Conservation (phyloP, 2,329 filamentous ascomycete species). For the Phymatotrichopsis omnivora region DNA sequence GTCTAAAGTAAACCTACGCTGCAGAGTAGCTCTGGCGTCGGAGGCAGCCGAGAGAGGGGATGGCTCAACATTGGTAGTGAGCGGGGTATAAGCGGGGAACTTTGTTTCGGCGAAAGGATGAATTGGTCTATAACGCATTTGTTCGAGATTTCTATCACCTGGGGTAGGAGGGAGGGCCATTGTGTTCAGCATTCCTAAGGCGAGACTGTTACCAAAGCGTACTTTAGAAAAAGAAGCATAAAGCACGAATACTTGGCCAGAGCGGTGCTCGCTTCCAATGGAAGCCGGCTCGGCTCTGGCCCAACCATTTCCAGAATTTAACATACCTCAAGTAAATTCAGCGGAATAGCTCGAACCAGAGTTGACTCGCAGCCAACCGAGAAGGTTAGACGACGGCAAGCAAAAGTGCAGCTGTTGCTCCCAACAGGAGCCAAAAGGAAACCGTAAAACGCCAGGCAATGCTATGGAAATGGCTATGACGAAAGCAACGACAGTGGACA, state of each 20-base stretch:
- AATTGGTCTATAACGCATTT: constrained; percentile 23
- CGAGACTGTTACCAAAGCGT: constrained; percentile 18
- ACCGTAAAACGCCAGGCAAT: constrained; percentile 21
- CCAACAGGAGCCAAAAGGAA: constrained; percentile 24
- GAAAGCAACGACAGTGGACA: constrained; percentile 19
- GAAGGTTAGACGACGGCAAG: constrained; percentile 22
- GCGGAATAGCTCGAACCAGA: constrained; percentile 17
- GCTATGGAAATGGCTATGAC: constrained; percentile 21
- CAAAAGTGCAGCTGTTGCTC: constrained; percentile 22
- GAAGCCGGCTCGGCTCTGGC: no score
- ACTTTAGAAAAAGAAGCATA: constrained; percentile 9
- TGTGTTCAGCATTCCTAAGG: constrained; percentile 28
- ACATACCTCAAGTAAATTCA: no score
- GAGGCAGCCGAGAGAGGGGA: constrained; percentile 24
- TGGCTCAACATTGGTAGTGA: constrained; percentile 21
- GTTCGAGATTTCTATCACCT: constrained; percentile 27
- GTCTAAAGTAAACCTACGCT: constrained; percentile 90
- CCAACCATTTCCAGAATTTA: no score
- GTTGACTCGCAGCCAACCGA: constrained; percentile 21
- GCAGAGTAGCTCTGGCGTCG: constrained; percentile 53
- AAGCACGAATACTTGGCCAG: no score
- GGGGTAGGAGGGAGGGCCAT: constrained; percentile 28
- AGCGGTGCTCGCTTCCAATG: no score
- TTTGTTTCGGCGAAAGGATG: constrained; percentile 25
- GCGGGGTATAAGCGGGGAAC: constrained; percentile 29